These are phyloP conservation scores for Neurospora tetraspora DNA, from an alignment of 495 filamentous ascomycete species.

Conservation along the genomic window DNA sequence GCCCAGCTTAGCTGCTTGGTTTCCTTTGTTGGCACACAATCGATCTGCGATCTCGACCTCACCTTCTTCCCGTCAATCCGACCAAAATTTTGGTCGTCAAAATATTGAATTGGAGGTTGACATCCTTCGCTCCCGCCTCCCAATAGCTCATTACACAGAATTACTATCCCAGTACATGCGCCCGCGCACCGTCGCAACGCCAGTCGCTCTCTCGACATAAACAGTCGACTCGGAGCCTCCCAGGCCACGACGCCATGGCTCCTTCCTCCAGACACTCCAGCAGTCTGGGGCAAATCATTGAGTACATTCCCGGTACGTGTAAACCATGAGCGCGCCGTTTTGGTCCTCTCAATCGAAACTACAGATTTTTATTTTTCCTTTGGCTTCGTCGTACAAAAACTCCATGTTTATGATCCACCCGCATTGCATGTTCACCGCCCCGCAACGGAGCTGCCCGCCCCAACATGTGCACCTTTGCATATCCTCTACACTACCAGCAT, in stretches of 20 bases:
- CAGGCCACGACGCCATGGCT: conserved; percentile 25
- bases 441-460: neutral
- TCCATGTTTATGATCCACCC: neutral
- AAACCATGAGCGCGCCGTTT: neutral
- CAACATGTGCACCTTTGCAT: conserved; percentile 2
- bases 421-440: neutral
- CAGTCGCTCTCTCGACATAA: neutral
- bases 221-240: neutral
- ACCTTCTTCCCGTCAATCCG: neutral
- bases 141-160: neutral
- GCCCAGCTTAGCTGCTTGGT: neutral
- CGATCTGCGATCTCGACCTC: neutral
- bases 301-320: conserved; percentile 47
- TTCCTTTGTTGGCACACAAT: neutral
- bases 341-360: neutral
- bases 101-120: neutral
- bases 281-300: conserved; percentile 44
- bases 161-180: neutral
- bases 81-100: neutral
- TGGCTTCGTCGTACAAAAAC: neutral
- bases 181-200: neutral
- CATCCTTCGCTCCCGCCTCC: neutral
- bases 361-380: neutral
- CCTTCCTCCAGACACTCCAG: conserved; percentile 30
- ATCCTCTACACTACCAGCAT: conserved; percentile 1